Evolutionary conservation across 1,139 yeast genomes (phyloP), one percentile per base, ranked within the genome.

Genomic region (Candida buenavistaensis): DNA sequence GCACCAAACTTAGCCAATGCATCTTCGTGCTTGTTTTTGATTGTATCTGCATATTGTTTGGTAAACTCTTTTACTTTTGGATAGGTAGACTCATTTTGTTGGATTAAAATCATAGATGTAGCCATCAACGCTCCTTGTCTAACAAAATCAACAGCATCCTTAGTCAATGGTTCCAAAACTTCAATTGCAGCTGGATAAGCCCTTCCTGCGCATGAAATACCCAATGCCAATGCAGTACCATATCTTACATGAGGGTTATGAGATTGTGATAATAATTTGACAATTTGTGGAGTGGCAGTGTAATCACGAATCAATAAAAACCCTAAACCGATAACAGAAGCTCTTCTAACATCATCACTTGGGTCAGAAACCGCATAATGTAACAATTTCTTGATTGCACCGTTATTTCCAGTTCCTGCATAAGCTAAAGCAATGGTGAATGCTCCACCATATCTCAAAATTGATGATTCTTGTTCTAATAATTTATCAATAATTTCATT

Each of bases 1-100:
- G 98, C 97, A 56, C 99, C 99, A 62, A 90, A 92, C 64, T 89
- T 90, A 28, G 97, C 96, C 63, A 94, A 76, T 5, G 96, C 96
- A 63, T 92, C 98, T 63, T 90, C 97, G 51, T 88, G 95, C 63
- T 92, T 94, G 52, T 83, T 86, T 30, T 82, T 71, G 40, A 90
- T 77, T 11, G 89, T 83, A 44, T 78, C 80, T 32, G 90, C 83
- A 50, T 85, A 80, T 35, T 75, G 75, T 52, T 85, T 84, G 52
- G 82, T 85, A 47, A 88, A 75, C 24, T 80, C 80, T 47, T 79
- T 82, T 23, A 90, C 94, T 56, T 85, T 83, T 30, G 96, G 90
- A 57, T 74, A 78, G 8, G 86, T 71, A 51, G 81, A 80, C 50
- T 90, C 97, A 51, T 89, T 92, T 64, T 89, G 97, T 66, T 92